These are phyloP conservation scores for Choiromyces venosus DNA, from an alignment of 495 filamentous ascomycete genomes.

Conservation along the genomic window DNA sequence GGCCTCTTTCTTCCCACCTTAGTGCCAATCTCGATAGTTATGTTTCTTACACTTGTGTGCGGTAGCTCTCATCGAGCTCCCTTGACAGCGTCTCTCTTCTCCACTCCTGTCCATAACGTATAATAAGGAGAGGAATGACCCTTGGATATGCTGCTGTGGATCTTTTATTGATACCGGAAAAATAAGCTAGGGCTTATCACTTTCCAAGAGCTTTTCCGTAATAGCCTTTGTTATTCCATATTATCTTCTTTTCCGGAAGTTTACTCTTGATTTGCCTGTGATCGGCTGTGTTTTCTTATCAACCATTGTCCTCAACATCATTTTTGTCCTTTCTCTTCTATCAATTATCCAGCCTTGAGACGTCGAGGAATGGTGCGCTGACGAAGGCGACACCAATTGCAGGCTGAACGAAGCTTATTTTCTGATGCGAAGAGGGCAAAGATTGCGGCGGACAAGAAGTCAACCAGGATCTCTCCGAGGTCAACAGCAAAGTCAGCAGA, in stretches of 20 bases:
- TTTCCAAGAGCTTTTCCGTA: constrained; percentile 15
- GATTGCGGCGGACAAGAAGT: constrained; percentile 37
- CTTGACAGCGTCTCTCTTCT: constrained; percentile 13
- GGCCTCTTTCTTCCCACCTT: constrained; percentile 19
- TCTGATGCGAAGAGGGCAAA: constrained; percentile 39
- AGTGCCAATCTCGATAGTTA: constrained; percentile 29
- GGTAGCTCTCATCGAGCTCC: constrained; percentile 23
- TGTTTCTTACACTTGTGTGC: constrained; percentile 32
- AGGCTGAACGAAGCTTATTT: constrained; percentile 31
- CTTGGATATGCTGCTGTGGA: constrained; percentile 31
- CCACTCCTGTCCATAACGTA: constrained; percentile 26
- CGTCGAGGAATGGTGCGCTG: constrained; percentile 34
- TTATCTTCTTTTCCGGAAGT: constrained; percentile 10
- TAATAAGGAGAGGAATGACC: constrained; percentile 34
- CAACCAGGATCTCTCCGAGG: constrained; percentile 32
- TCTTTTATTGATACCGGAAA: constrained; percentile 22
- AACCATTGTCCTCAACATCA: constrained; percentile 20
- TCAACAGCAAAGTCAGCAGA: constrained; percentile 36
- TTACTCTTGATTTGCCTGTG: constrained; percentile 18
- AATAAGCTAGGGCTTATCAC: constrained; percentile 20
- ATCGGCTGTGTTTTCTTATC: constrained; percentile 28
- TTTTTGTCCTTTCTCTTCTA: constrained; percentile 28
- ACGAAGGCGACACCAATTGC: constrained; percentile 34
- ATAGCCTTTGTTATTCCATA: constrained; percentile 20
- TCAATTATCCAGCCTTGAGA: constrained; percentile 14